A percentile compares a stretch with the other conserved stretches of the same genome.
phyloP scores from a whole-genome alignment of 192 early-diverging fungal species.

The Umbelopsis isabellina region DNA sequence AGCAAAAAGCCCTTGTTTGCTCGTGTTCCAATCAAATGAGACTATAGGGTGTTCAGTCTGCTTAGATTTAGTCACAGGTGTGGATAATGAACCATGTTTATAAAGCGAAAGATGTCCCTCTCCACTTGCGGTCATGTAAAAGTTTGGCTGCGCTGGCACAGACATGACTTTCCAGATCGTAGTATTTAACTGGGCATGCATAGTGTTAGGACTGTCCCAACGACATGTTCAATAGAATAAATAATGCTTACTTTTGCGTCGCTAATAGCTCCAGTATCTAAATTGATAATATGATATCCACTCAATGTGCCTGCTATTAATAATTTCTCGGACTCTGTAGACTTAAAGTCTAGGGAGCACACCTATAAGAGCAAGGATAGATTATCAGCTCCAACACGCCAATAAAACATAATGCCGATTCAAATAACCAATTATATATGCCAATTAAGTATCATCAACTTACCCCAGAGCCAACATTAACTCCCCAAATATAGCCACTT shows the following conservation, averaged over 20 bases:
- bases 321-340: slow-evolving; percentile 55
- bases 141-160: slow-evolving; percentile 66
- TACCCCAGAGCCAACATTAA: slow-evolving; percentile 74
- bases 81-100: slow-evolving; percentile 49
- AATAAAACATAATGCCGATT: neutral
- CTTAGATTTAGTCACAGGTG: slow-evolving; percentile 41
- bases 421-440: too few relatives aligned
- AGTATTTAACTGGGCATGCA: slow-evolving; percentile 9
- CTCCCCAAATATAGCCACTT: slow-evolving; percentile 64
- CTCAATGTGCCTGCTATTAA: slow-evolving; percentile 62
- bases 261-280: slow-evolving; percentile 55
- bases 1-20: slow-evolving; percentile 67
- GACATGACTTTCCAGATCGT: slow-evolving; percentile 71
- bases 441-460: neutral
- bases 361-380: slow-evolving; percentile 18
- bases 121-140: slow-evolving; percentile 65
- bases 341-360: slow-evolving; percentile 51
- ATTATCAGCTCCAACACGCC: slow-evolving; percentile 49
- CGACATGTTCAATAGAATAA: slow-evolving; percentile 35
- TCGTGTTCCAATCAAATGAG: slow-evolving; percentile 66
- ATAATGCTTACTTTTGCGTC: slow-evolving; percentile 25
- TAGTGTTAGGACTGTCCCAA: neutral
- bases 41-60: slow-evolving; percentile 71
- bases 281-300: slow-evolving; percentile 55
- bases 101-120: slow-evolving; percentile 59